Evolutionary conservation across 2,329 filamentous ascomycete species (phyloP), one percentile per base, ranked within the genome.

Genomic region (Camillea tinctor): DNA sequence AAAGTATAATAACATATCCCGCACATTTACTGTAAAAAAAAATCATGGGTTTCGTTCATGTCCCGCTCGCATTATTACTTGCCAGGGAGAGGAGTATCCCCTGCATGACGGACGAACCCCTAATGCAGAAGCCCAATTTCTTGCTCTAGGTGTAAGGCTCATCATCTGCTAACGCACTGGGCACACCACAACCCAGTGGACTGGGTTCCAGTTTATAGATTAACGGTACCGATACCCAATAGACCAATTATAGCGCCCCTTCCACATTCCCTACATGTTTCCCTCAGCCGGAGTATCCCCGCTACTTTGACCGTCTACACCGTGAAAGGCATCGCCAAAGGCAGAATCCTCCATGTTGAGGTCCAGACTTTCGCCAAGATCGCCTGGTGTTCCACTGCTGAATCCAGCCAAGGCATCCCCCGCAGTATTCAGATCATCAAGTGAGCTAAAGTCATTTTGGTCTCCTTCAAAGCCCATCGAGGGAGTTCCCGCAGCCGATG

Each of bases 261-360:
- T 26, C 20, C 23, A 21, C 55, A 60, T 51, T 15, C 53, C 19
- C 61, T 72, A 74, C 62, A 71, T 67, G 60, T 62, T 67, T 24
- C 66, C 67, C 19, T 69, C 72, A 8, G 66, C 70, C 9, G 71
- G 71, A 0, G 71, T 73, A 51, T 63, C 65, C 17, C 40, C 66
- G 8, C 64, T 66, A n/a, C 68, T 64, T 19, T 70, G 65, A 19
- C 67, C 68, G 20, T 80, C 81, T 13, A 87, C 83, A 4, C 84
- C 85, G 68, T 93, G 90, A 75, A 94, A 92, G 0, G 91, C 91
- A 68, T 95, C 90, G 2, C 90, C 91, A 77, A 95, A 95, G 1
- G 90, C 91, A 40, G 88, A 92, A 69, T 93, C 89, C 64, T 88
- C 89, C 77, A 88, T 83, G 67, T 84, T 81, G 55, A 88, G 73